Evolutionary conservation across 1,139 yeast species (phyloP).

Genomic region (Pichia sp.): DNA sequence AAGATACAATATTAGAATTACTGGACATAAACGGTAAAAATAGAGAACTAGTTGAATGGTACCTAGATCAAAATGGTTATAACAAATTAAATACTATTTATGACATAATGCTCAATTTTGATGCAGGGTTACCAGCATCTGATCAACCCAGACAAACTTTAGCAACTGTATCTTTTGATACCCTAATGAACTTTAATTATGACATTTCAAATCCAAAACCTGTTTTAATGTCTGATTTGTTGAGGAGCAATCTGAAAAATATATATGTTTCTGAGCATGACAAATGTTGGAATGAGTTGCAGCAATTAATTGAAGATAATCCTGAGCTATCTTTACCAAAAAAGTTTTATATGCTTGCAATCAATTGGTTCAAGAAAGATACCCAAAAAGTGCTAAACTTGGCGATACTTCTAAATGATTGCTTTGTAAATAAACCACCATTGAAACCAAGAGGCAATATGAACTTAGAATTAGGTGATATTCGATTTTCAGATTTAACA

Average conservation of each 20-base stretch:
- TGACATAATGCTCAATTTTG: conserved; percentile 28
- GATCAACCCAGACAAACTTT: not conserved
- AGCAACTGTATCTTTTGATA: not conserved
- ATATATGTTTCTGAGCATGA: not conserved
- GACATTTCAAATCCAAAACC: not conserved
- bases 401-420: conserved; percentile 11
- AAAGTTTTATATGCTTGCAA: conserved; percentile 34
- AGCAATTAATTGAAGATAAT: conserved; percentile 19
- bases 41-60: conserved; percentile 12
- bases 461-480: not conserved
- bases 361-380: conserved; percentile 39
- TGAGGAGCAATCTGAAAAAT: not conserved
- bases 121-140: not conserved
- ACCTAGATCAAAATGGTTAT: conserved; percentile 17
- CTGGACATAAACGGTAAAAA: conserved; percentile 9
- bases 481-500: not conserved
- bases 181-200: not conserved
- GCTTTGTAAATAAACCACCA: not conserved
- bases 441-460: not conserved
- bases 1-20: conserved; percentile 14
- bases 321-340: conserved; percentile 27
- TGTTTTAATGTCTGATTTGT: conserved; percentile 3
- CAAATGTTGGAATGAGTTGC: conserved; percentile 16
- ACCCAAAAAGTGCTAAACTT: conserved; percentile 15
- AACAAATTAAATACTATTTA: conserved; percentile 29